Evolutionary conservation across 805 yeast genomes (phyloP).

Genomic region (Scheffersomyces stipitis): DNA sequence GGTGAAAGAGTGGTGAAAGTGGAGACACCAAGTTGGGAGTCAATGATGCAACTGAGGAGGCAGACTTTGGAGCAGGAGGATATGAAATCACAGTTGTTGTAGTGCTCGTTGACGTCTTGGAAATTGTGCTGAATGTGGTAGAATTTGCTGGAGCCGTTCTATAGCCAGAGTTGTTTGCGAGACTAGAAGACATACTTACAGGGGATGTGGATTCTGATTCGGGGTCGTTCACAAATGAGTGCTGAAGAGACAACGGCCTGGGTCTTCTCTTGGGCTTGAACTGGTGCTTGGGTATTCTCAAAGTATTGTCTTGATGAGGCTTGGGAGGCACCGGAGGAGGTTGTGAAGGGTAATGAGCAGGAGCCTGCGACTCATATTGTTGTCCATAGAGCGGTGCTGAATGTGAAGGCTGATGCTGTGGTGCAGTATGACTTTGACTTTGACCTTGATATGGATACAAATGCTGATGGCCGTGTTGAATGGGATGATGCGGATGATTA

Average conservation of each 20-base stretch:
- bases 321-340: slow-evolving; percentile 5
- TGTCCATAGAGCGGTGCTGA: background rate
- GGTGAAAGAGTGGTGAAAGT: slow-evolving; percentile 41
- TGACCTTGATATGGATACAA: background rate
- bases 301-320: slow-evolving; percentile 2
- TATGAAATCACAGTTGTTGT: background rate
- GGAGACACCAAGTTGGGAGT: slow-evolving; percentile 37
- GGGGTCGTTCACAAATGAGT: slow-evolving; percentile 25
- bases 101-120: slow-evolving; percentile 1
- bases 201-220: slow-evolving; percentile 2
- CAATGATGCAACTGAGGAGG: slow-evolving; percentile 12
- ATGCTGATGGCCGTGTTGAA: background rate
- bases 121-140: slow-evolving; percentile 9
- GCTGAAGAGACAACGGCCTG: slow-evolving; percentile 36
- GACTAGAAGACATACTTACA: background rate
- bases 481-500: slow-evolving; percentile 1
- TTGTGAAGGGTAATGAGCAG: background rate
- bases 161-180: background rate
- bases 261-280: slow-evolving; percentile 43
- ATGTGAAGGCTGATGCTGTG: background rate
- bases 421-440: too few species aligned
- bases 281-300: slow-evolving; percentile 22
- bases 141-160: slow-evolving; percentile 15
- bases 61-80: slow-evolving; percentile 15
- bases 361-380: too few species aligned